phyloP scores from a whole-genome alignment of 345 rosid species.

The Erodium maritimum region DNA sequence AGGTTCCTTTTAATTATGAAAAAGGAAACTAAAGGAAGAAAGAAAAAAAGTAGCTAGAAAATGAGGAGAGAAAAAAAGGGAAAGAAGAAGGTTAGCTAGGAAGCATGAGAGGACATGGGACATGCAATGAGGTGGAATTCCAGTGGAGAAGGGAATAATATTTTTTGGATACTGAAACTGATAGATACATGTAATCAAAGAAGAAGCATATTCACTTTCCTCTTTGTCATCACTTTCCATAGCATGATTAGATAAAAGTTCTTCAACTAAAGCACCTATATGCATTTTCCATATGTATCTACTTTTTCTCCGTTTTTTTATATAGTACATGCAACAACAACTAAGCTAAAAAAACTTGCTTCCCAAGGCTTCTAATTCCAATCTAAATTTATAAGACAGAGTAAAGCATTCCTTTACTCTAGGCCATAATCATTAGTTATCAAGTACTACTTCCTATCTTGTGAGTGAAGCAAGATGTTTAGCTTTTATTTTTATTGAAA shows the following conservation, averaged over 20 bases:
- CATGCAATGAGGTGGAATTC: conserved; percentile 7
- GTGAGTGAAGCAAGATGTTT: no score
- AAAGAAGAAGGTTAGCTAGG: conserved; percentile 8
- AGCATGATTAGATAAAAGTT: conserved; percentile 77
- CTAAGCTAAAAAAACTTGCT: conserved; percentile 14
- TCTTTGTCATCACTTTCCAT: conserved; percentile 72
- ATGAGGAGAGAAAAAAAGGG: neutral
- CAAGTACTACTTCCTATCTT: neutral
- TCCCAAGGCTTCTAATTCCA: conserved; percentile 15
- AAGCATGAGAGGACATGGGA: conserved; percentile 33
- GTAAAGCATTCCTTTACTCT: neutral
- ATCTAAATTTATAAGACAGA: neutral
- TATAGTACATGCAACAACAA: conserved; percentile 1
- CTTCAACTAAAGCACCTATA: conserved; percentile 21
- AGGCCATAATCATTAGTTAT: neutral
- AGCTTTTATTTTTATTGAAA: no score
- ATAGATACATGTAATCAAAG: conserved; percentile 27
- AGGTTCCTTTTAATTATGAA: no score
- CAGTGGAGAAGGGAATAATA: conserved; percentile 21
- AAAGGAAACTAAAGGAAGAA: no score
- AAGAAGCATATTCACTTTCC: conserved; percentile 64
- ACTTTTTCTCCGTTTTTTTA: conserved; percentile 8
- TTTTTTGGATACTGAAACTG: conserved; percentile 21
- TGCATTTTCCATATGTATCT: conserved; percentile 14
- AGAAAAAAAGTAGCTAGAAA: no score